phyloP scores from a whole-genome alignment of 129 eudicot genomes.

The Flaveria ramosissima region DNA sequence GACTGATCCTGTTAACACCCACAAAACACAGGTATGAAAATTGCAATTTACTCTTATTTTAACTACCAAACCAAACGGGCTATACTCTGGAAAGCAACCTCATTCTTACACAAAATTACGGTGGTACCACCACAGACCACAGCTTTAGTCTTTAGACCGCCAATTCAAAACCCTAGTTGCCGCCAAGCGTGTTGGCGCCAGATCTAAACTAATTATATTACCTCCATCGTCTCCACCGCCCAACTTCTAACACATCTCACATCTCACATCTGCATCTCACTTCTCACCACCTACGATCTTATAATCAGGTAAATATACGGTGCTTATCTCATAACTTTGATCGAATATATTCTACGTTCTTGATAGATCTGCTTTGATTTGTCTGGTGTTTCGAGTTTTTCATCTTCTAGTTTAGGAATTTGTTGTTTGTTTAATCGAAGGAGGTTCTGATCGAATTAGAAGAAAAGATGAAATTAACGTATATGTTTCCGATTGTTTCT shows the following conservation, averaged over 20 bases:
- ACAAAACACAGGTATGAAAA: too few relatives aligned
- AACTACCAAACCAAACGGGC: background rate
- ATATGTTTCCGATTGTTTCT: background rate
- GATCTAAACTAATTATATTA: constrained; percentile 24
- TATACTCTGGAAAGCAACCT: background rate
- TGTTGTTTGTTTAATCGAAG: background rate
- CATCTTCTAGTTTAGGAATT: background rate
- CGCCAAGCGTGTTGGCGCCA: constrained; percentile 67
- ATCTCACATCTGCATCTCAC: background rate
- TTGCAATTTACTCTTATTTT: too few relatives aligned
- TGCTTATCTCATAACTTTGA: background rate
- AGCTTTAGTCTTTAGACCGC: constrained; percentile 4
- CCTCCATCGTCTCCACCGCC: background rate
- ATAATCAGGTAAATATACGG: constrained; percentile 20
- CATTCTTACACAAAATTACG: background rate
- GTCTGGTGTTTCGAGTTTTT: background rate
- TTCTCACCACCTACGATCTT: constrained; percentile 20
- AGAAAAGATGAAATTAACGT: background rate
- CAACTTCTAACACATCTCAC: constrained; percentile 7
- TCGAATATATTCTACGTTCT: background rate
- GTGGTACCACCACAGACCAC: background rate
- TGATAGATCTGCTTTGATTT: constrained; percentile 20
- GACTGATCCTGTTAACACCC: too few relatives aligned
- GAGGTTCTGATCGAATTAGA: constrained; percentile 3
- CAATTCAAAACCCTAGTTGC: constrained; percentile 55